Evolutionary conservation across 1,139 yeast genomes (phyloP).

Genomic region (Geotrichum reessii): DNA sequence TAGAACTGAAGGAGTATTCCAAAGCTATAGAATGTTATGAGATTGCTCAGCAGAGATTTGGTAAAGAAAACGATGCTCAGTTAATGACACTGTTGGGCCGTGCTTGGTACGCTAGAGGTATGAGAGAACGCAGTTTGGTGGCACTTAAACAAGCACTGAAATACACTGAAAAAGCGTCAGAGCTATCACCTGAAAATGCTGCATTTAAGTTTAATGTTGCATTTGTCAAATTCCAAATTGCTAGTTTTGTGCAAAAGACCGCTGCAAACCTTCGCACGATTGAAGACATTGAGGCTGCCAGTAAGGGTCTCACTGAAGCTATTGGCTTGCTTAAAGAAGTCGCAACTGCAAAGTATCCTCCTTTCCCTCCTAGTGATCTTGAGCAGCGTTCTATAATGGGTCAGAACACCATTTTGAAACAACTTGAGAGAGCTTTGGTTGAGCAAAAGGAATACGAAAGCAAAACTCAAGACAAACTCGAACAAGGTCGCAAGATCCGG

Average conservation of each 20-base stretch:
- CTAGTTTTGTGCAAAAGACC: conserved; percentile 69
- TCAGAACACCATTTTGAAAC: conserved; percentile 62
- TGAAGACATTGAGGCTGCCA: conserved; percentile 56
- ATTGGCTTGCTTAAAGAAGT: conserved; percentile 55
- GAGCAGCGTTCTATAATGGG: conserved; percentile 84
- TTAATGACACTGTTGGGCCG: conserved; percentile 72
- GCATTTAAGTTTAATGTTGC: conserved; percentile 73
- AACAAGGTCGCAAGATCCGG: conserved; percentile 64
- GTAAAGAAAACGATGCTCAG: conserved; percentile 58
- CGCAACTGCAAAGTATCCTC: conserved; percentile 56
- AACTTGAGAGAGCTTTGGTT: conserved; percentile 61
- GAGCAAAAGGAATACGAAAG: conserved; percentile 69
- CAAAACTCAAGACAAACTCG: conserved; percentile 55
- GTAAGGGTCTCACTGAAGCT: conserved; percentile 57
- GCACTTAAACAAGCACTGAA: conserved; percentile 59
- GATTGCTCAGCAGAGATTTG: conserved; percentile 63
- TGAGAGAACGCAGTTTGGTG: conserved; percentile 56
- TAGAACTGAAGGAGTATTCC: conserved; percentile 74
- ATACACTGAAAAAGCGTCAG: conserved; percentile 55
- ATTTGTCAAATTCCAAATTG: conserved; percentile 77
- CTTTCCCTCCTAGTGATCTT: conserved; percentile 72
- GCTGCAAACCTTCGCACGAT: conserved; percentile 56
- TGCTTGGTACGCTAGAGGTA: conserved; percentile 85
- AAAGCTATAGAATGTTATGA: conserved; percentile 89
- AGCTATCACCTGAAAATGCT: conserved; percentile 39